A percentile compares a stretch with the other conserved stretches of the same genome.
Conservation (phyloP, 2,329 filamentous ascomycete genomes). For the Neocucurbitaria cava region DNA sequence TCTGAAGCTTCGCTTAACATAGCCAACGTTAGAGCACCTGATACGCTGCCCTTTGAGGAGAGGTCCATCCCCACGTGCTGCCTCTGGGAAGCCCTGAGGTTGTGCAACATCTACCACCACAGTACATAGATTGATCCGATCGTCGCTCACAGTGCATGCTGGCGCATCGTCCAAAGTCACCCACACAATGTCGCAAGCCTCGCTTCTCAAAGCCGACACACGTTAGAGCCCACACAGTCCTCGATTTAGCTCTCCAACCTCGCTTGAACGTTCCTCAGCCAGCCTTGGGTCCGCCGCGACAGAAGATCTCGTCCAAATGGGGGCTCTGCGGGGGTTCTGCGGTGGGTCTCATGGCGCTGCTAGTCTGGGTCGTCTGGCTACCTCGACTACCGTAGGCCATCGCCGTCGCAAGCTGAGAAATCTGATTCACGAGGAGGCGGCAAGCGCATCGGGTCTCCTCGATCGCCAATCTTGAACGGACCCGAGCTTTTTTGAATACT, state of each 20-base stretch:
- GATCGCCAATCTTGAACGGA: not conserved
- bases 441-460: not conserved
- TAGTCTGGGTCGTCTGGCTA: not conserved
- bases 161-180: not conserved
- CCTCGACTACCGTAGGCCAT: too few relatives aligned
- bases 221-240: not conserved
- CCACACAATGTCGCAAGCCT: not conserved
- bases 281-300: not conserved
- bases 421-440: not conserved
- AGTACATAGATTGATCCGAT: not conserved
- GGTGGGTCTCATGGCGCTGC: not conserved
- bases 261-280: not conserved
- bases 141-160: not conserved
- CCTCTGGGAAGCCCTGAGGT: not conserved
- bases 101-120: not conserved
- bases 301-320: not conserved
- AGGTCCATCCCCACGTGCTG: not conserved
- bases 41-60: not conserved
- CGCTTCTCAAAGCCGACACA: not conserved
- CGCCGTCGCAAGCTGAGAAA: not conserved
- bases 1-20: not conserved
- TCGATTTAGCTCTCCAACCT: not conserved
- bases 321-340: not conserved
- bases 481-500: not conserved
- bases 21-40: not conserved